Percentiles rank a stretch among this genome's conserved stretches.
Evolutionary conservation across 805 yeast genomes (phyloP).

Genomic region (Zygoascus ofunaensis): DNA sequence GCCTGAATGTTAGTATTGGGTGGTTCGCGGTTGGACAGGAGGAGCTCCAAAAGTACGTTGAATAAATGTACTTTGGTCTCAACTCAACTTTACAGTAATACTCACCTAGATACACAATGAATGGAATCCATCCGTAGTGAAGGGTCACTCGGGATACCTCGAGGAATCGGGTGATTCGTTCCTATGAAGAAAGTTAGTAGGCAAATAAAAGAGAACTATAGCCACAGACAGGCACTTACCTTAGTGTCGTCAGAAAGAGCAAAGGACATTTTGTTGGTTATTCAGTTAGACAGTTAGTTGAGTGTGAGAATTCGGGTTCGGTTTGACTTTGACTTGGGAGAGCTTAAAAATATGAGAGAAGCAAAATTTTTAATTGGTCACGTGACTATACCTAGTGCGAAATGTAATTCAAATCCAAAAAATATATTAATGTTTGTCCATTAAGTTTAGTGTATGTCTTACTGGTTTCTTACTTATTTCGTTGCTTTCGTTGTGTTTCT

Average conservation of each 20-base stretch:
- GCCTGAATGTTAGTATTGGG: conserved; percentile 25
- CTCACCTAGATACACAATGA: conserved; percentile 71
- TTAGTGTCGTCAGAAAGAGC: conserved; percentile 34
- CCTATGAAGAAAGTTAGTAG: conserved; percentile 34
- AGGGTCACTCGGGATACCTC: conserved; percentile 79
- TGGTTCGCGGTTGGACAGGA: neutral
- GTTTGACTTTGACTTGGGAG: too few species aligned
- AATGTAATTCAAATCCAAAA: neutral
- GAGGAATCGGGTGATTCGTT: conserved; percentile 75
- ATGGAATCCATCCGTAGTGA: conserved; percentile 97
- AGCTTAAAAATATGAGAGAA: too few species aligned
- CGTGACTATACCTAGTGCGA: neutral
- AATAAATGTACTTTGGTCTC: neutral
- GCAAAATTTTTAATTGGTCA: too few species aligned
- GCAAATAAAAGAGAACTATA: conserved; percentile 18
- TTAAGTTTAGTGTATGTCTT: neutral
- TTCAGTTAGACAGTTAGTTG: neutral
- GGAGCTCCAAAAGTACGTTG: neutral
- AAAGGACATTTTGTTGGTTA: conserved; percentile 11
- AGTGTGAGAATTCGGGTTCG: too few species aligned
- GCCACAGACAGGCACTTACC: conserved; percentile 18
- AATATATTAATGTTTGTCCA: neutral
- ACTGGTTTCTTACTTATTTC: too few species aligned
- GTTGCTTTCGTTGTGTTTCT: too few species aligned
- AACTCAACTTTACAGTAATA: conserved; percentile 25